Conservation (phyloP, 495 filamentous ascomycete species). For the Penicillium cinerascens region DNA sequence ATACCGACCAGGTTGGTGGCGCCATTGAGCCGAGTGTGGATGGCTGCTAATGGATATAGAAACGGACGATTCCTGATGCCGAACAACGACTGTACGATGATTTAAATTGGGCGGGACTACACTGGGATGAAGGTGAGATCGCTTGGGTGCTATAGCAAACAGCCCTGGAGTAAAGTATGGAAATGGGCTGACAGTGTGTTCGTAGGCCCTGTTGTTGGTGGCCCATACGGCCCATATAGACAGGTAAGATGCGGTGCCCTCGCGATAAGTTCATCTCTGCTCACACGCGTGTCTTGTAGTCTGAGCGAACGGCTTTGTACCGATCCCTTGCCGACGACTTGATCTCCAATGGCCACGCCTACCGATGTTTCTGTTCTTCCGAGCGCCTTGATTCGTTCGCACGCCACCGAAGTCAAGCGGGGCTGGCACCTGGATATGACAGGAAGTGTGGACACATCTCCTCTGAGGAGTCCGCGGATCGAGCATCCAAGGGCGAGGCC, state of each 20-base stretch:
- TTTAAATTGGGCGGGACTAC: slow-evolving; percentile 80
- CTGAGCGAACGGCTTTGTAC: slow-evolving; percentile 75
- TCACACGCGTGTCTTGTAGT: slow-evolving; percentile 47
- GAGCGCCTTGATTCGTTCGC: slow-evolving; percentile 65
- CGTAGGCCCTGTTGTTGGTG: slow-evolving; percentile 72
- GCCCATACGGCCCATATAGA: slow-evolving; percentile 80
- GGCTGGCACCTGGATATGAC: slow-evolving; percentile 69
- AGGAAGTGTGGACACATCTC: slow-evolving; percentile 68
- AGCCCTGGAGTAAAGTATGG: neutral
- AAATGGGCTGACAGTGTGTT: slow-evolving; percentile 5
- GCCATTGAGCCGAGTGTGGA: neutral
- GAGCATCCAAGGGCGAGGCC: slow-evolving; percentile 62
- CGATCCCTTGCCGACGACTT: slow-evolving; percentile 66
- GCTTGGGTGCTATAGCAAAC: neutral
- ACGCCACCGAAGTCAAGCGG: slow-evolving; percentile 52
- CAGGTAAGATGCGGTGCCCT: slow-evolving; percentile 54
- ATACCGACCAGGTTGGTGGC: slow-evolving; percentile 80
- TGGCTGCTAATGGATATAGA: slow-evolving; percentile 49
- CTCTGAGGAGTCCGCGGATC: slow-evolving; percentile 61
- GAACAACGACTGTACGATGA: slow-evolving; percentile 74
- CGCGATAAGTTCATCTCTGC: neutral
- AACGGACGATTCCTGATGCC: slow-evolving; percentile 72
- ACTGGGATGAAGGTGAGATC: slow-evolving; percentile 82
- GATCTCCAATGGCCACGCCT: slow-evolving; percentile 68
- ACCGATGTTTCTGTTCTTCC: slow-evolving; percentile 87